Base-by-base conservation (phyloP, 2,329 filamentous ascomycete genomes). In the Trichoderma sp. region DNA sequence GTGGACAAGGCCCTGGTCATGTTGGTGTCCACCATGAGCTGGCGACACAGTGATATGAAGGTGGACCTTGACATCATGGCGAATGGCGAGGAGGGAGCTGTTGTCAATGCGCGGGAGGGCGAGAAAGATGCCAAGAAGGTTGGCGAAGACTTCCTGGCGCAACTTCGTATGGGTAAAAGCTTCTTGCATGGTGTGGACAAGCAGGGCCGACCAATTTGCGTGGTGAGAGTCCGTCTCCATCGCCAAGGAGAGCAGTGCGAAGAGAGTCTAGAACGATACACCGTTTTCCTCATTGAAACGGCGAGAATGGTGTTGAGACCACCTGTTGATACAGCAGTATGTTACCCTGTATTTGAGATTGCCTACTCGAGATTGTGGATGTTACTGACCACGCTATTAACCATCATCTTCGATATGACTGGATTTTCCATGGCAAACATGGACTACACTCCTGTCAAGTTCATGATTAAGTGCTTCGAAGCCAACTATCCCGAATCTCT, bases 391-490 rank as follows among this genome's bases (percentile, higher is more conserved):
- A 14, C 11, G 2, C 4, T 31, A 14, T 45, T 63, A 97, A 97
- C 94, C 59, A 91, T 99, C 78, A 86, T 99, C 64, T 99, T 99
- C 81, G 97, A 99, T 83, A 96, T 99, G 94, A 97, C 94, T 8
- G 91, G 93, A 77, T 98, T 98, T 83, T 94, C 93, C 21, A 89
- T 98, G 86, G 93, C 95, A 18, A 99, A 99, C 85, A 98, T 99
- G 97, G 97, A 99, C 84, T 98, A 98, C 83, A 91, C 94, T 0
- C 96, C 97, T 1, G 94, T 99, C 75, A 99, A 98, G 82, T 99
- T 98, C 86, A 98, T 99, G 93, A 98, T 99, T 84, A 97, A 98
- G 85, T 98, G 95, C 84, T 99, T 99, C 82, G 97, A 99, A 86
- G 97, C 97, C 76, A 98, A 99, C 83, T 99, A 98, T 80, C 97